Evolutionary conservation across 2,329 filamentous ascomycete species (phyloP).

Genomic region (Fusarium floridanum): DNA sequence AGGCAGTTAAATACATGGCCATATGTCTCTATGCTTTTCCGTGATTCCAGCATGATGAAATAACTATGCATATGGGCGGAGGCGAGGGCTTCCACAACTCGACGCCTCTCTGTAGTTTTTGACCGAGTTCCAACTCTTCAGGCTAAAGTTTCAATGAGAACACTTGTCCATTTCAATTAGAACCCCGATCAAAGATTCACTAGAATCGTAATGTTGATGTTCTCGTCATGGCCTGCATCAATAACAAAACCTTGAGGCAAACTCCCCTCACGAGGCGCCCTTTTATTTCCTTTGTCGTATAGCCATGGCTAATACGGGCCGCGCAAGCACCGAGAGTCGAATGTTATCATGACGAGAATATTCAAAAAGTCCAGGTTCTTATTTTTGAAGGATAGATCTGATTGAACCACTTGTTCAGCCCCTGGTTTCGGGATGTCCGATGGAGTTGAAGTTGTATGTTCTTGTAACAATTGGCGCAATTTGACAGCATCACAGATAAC

Average conservation of each 20-base stretch:
- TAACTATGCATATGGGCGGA: neutral
- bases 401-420: neutral
- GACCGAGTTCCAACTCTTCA: neutral
- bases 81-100: neutral
- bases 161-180: neutral
- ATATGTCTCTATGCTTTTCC: neutral
- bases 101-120: neutral
- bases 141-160: neutral
- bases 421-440: neutral
- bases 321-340: neutral
- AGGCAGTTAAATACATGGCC: constrained; percentile 14
- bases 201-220: neutral
- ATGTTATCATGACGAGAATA: neutral
- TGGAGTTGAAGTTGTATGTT: neutral
- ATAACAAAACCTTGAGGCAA: neutral
- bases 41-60: neutral
- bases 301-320: neutral
- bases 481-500: neutral
- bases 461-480: neutral
- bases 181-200: neutral
- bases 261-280: constrained; percentile 21
- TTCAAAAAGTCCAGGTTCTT: neutral
- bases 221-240: constrained; percentile 1
- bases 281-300: neutral
- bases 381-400: neutral